Percentiles rank a stretch among this genome's conserved stretches.
phyloP scores from a whole-genome alignment of 73 alveolate species.

The Breviolum minutum region DNA sequence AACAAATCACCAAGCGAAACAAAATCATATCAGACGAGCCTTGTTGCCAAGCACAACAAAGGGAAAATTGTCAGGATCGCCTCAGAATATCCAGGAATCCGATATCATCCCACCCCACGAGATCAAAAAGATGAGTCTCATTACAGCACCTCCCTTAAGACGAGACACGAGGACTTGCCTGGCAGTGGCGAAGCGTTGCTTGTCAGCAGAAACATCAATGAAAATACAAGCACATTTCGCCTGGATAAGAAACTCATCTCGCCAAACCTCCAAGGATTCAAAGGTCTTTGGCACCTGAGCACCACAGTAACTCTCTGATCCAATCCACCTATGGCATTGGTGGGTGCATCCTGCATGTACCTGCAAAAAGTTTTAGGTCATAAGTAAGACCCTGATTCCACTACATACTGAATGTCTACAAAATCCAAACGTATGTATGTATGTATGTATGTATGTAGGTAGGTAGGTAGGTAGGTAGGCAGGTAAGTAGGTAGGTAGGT shows the following conservation, averaged over 20 bases:
- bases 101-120: too few species aligned
- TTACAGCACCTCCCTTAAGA: not conserved
- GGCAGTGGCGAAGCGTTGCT: not conserved
- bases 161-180: conserved; percentile 75
- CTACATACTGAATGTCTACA: too few species aligned
- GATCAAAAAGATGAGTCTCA: not conserved
- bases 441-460: too few species aligned
- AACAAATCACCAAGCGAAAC: not conserved
- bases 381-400: too few species aligned
- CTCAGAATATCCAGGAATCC: conserved; percentile 85
- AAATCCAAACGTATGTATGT: too few species aligned
- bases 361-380: too few species aligned
- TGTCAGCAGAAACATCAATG: not conserved
- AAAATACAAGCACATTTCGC: conserved; percentile 70
- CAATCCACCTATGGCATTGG: too few species aligned
- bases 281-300: conserved; percentile 96
- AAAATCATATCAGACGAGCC: conserved; percentile 91
- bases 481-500: too few species aligned
- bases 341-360: too few species aligned
- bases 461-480: too few species aligned
- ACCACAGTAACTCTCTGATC: too few species aligned
- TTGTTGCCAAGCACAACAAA: conserved; percentile 99
- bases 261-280: conserved; percentile 99
- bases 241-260: conserved; percentile 98
- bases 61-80: conserved; percentile 99